Conservation (phyloP, 768 basidiomycete species). For the Termitomyces sp. region DNA sequence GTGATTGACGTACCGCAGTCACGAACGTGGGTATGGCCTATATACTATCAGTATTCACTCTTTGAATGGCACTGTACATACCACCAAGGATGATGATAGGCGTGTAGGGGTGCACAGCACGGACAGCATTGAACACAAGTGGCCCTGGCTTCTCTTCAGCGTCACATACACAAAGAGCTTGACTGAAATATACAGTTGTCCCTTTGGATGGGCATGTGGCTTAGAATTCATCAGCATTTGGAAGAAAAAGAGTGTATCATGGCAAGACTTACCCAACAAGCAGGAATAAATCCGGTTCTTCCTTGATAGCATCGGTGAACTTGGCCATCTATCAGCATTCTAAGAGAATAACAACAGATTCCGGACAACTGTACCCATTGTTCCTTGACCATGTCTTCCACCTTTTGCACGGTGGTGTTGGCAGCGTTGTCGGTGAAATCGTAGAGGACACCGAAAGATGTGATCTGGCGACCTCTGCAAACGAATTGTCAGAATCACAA, state of each 20-base stretch:
- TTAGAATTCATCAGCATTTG: slow-evolving; percentile 16
- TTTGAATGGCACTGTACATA: slow-evolving; percentile 8
- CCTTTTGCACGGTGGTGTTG: slow-evolving; percentile 75
- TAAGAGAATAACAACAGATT: not conserved
- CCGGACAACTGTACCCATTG: slow-evolving; percentile 48
- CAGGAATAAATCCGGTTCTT: slow-evolving; percentile 23
- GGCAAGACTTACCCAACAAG: slow-evolving; percentile 48
- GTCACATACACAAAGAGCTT: not conserved
- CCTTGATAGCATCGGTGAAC: slow-evolving; percentile 75
- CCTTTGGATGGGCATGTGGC: slow-evolving; percentile 77
- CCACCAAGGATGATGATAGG: slow-evolving; percentile 85
- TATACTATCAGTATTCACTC: not conserved
- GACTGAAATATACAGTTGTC: slow-evolving; percentile 49
- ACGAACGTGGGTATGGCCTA: slow-evolving; percentile 72
- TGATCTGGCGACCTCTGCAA: slow-evolving; percentile 59
- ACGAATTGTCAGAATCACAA: not conserved
- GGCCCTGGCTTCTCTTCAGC: slow-evolving; percentile 44
- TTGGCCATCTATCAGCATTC: slow-evolving; percentile 17
- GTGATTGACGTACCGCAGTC: slow-evolving; percentile 53
- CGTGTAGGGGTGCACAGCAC: slow-evolving; percentile 60
- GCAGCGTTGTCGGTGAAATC: slow-evolving; percentile 67
- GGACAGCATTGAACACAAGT: slow-evolving; percentile 65
- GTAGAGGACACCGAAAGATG: slow-evolving; percentile 74
- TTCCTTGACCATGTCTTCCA: slow-evolving; percentile 75
- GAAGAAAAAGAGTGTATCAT: not conserved